phyloP scores from a whole-genome alignment of 2,329 filamentous ascomycete genomes.

The Microdochium nivale region DNA sequence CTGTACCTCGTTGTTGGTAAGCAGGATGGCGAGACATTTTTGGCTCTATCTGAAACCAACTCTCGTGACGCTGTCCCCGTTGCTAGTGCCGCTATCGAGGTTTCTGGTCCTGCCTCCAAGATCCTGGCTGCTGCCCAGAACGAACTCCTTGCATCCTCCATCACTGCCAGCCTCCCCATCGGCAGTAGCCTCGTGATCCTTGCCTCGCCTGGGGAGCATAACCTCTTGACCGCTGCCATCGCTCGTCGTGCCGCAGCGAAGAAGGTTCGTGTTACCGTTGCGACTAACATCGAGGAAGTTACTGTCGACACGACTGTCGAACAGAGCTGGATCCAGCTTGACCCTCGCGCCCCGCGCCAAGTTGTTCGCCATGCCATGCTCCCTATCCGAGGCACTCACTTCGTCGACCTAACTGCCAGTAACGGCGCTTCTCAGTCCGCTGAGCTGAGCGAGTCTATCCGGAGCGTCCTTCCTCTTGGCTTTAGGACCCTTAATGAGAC shows the following conservation, averaged over 20 bases:
- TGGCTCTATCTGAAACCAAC: constrained; percentile 1
- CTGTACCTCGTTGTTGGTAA: constrained; percentile 1
- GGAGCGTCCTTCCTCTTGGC: not conserved
- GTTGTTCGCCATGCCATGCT: not conserved
- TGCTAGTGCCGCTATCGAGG: not conserved
- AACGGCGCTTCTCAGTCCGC: not conserved
- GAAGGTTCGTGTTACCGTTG: not conserved
- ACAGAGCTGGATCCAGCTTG: not conserved
- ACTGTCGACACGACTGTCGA: not conserved
- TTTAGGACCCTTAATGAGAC: not conserved
- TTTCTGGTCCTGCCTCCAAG: not conserved
- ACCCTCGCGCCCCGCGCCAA: not conserved
- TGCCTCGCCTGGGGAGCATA: not conserved
- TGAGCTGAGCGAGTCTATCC: not conserved
- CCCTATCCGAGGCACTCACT: not conserved
- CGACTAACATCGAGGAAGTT: too few relatives aligned
- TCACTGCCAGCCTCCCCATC: not conserved
- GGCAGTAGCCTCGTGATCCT: not conserved
- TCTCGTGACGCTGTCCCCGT: constrained; percentile 9
- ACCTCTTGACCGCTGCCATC: not conserved
- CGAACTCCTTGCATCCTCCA: not conserved
- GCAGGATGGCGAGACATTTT: not conserved
- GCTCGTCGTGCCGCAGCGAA: not conserved
- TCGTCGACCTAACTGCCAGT: not conserved
- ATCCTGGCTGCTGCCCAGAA: not conserved